A percentile compares a stretch with the other conserved stretches of the same genome.
Conservation (phyloP, 2,329 filamentous ascomycete species). For the Nothomitra cinnamomea region DNA sequence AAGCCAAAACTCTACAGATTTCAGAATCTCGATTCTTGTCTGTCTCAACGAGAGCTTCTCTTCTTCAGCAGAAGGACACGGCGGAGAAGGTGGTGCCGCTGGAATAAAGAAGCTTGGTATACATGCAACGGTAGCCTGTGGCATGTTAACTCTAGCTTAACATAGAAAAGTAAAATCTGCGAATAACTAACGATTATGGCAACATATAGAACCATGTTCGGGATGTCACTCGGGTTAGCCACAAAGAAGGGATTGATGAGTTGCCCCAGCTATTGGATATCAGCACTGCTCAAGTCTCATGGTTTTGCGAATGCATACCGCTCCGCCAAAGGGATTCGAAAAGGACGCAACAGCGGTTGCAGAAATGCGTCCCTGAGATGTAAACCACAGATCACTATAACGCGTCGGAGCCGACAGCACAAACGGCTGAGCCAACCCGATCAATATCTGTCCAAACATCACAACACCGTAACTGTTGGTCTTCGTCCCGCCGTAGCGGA, state of each 20-base stretch:
- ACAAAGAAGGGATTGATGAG: slow-evolving; percentile 70
- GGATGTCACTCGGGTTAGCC: slow-evolving; percentile 43
- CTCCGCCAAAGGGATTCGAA: slow-evolving; percentile 80
- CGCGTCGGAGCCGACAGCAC: slow-evolving; percentile 75
- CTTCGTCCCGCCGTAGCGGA: slow-evolving; percentile 59
- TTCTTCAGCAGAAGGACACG: slow-evolving; percentile 12
- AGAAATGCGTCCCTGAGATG: slow-evolving; percentile 61
- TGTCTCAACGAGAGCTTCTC: slow-evolving; percentile 9
- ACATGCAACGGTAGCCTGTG: slow-evolving; percentile 3
- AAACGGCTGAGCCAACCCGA: slow-evolving; percentile 81
- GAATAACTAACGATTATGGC: slow-evolving; percentile 54
- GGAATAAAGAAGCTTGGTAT: slow-evolving; percentile 10
- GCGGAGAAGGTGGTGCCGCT: slow-evolving; percentile 12
- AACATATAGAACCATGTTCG: slow-evolving; percentile 70
- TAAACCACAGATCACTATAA: slow-evolving; percentile 94
- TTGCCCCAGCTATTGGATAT: slow-evolving; percentile 39
- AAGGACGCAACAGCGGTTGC: slow-evolving; percentile 74
- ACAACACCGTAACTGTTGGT: slow-evolving; percentile 49
- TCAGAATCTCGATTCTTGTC: slow-evolving; percentile 6
- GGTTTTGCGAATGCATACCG: slow-evolving; percentile 30
- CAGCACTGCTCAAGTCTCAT: not conserved
- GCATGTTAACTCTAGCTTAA: not conserved
- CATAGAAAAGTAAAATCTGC: not conserved
- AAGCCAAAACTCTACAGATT: slow-evolving; percentile 35
- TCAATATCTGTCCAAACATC: slow-evolving; percentile 84